Evolutionary conservation across 2,329 filamentous ascomycete genomes (phyloP).

Genomic region (Beauveria caledonica): DNA sequence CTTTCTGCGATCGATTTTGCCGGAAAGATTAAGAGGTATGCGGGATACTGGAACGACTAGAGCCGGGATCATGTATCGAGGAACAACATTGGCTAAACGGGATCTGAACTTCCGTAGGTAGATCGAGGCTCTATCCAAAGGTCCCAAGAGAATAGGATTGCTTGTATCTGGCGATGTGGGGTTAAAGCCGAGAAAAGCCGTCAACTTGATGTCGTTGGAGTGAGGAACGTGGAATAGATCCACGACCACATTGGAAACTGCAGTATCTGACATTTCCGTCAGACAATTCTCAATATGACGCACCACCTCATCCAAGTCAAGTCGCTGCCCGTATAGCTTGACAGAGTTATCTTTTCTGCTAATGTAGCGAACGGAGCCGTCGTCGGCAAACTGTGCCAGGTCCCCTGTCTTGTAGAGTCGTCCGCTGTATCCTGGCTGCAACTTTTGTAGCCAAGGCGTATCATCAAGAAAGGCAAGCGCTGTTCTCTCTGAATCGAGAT

Average conservation of each 20-base stretch:
- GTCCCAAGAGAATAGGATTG: not conserved
- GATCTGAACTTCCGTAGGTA: not conserved
- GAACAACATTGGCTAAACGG: not conserved
- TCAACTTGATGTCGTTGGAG: not conserved
- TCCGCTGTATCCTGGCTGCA: not conserved
- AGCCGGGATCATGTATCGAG: not conserved
- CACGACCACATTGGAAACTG: not conserved
- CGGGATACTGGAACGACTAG: not conserved
- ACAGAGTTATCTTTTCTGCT: slow-evolving; percentile 46
- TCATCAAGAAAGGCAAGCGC: slow-evolving; percentile 17
- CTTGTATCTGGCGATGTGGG: not conserved
- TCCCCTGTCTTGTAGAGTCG: slow-evolving; percentile 40
- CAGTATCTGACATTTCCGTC: not conserved
- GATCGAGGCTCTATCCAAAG: not conserved
- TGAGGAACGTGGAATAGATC: not conserved
- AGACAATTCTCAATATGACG: slow-evolving; percentile 4
- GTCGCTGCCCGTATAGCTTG: slow-evolving; percentile 45
- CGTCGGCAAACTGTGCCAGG: slow-evolving; percentile 30
- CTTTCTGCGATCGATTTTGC: not conserved
- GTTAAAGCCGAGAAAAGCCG: not conserved
- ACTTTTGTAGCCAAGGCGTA: not conserved
- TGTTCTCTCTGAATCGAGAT: slow-evolving; percentile 11
- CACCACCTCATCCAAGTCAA: slow-evolving; percentile 31
- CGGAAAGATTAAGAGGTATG: not conserved
- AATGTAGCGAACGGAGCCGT: slow-evolving; percentile 30